Conservation (phyloP, 768 basidiomycete species). For the Boletus bicolor region DNA sequence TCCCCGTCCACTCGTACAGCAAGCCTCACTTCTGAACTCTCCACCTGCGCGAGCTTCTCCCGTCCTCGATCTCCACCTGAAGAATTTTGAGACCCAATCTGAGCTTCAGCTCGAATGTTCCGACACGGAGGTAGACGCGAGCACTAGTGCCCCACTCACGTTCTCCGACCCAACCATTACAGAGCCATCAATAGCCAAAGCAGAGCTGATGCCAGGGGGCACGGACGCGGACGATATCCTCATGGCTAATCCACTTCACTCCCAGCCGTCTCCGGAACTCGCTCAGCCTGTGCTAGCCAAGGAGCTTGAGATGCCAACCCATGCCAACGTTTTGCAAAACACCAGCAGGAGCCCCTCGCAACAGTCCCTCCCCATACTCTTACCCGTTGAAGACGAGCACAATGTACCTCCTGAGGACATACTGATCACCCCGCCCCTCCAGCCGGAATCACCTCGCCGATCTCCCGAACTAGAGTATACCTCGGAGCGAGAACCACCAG, state of each 20-base stretch:
- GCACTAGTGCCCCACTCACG: background rate
- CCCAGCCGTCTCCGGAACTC: constrained; percentile 4
- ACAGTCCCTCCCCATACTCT: constrained; percentile 2
- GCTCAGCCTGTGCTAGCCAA: background rate
- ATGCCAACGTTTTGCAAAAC: constrained; percentile 1
- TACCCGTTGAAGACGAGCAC: constrained; percentile 3
- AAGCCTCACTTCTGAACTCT: background rate
- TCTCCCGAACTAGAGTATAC: constrained; percentile 6
- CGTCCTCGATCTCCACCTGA: constrained; percentile 1
- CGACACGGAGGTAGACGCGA: background rate
- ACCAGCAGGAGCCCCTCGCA: constrained; percentile 15
- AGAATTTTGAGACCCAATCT: background rate
- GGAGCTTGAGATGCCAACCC: background rate
- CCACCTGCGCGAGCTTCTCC: constrained; percentile 4
- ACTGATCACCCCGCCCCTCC: background rate
- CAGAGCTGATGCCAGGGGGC: background rate
- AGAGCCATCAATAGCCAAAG: background rate
- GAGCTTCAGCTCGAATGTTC: background rate
- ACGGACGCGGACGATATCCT: background rate
- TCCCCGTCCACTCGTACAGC: background rate
- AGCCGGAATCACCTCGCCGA: constrained; percentile 5
- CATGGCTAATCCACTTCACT: background rate
- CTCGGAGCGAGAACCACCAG: constrained; percentile 1
- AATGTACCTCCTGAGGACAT: background rate
- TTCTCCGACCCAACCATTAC: constrained; percentile 1